Evolutionary conservation across 1,284 basidiomycete species (phyloP).

Genomic region (Cystobasidium pallidum): DNA sequence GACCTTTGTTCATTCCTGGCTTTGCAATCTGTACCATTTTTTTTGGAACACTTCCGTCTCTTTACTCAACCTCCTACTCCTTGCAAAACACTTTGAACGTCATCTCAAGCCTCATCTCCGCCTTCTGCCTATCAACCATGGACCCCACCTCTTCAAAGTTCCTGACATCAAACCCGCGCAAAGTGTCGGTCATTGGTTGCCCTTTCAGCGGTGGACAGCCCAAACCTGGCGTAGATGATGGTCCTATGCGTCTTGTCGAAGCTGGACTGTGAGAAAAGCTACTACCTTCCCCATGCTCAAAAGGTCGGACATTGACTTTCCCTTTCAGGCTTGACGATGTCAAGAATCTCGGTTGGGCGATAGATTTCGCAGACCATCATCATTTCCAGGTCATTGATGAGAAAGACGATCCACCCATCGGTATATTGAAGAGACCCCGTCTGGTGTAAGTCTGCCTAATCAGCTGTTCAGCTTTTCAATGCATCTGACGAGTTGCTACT

Average conservation of each 20-base stretch:
- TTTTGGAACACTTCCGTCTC: background rate
- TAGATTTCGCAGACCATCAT: slow-evolving; percentile 84
- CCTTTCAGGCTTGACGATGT: slow-evolving; percentile 17
- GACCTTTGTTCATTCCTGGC: slow-evolving; percentile 19
- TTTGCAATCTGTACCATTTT: background rate
- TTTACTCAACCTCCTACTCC: no score
- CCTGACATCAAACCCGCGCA: slow-evolving; percentile 35
- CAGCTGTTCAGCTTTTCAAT: background rate
- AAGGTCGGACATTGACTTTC: background rate
- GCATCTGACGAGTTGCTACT: background rate
- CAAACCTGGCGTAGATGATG: slow-evolving; percentile 77
- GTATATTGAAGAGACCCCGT: slow-evolving; percentile 83
- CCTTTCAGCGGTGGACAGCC: slow-evolving; percentile 52
- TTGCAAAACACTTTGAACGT: no score
- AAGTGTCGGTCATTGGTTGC: slow-evolving; percentile 51
- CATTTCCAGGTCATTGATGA: slow-evolving; percentile 72
- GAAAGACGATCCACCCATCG: slow-evolving; percentile 74
- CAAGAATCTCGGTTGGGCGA: slow-evolving; percentile 78
- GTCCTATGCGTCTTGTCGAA: slow-evolving; percentile 81
- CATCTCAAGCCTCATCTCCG: background rate
- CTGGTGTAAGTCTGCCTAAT: slow-evolving; percentile 64
- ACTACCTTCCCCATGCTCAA: background rate
- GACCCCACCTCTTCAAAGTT: slow-evolving; percentile 27
- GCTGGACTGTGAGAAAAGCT: slow-evolving; percentile 68
- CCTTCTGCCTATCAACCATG: background rate